phyloP scores from a whole-genome alignment of 2,329 filamentous ascomycete species.

The Chlorencoelia australis region DNA sequence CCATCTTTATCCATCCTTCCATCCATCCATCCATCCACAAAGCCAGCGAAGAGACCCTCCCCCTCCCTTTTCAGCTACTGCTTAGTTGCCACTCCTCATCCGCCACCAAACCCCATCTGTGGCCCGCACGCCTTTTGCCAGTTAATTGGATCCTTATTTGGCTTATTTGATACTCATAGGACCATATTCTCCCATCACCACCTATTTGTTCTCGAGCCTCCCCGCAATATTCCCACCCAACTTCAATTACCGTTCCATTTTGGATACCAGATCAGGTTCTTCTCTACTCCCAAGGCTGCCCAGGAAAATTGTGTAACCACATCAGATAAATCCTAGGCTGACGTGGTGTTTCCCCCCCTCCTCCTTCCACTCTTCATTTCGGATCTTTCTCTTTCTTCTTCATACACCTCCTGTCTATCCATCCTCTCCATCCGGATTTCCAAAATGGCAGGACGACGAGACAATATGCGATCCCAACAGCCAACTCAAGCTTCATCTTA shows the following conservation, averaged over 20 bases:
- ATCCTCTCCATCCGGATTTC: conserved; percentile 20
- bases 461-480: conserved; percentile 22
- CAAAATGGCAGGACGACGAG: conserved; percentile 9
- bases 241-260: too few relatives aligned
- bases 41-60: conserved; percentile 11
- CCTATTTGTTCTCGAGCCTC: conserved; percentile 1
- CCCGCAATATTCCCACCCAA: too few relatives aligned
- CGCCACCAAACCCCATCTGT: too few relatives aligned
- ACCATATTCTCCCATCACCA: too few relatives aligned
- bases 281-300: conserved; percentile 1
- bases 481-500: conserved; percentile 30
- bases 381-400: conserved; percentile 21
- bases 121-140: conserved; percentile 1
- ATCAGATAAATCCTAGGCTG: conserved; percentile 21
- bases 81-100: too few relatives aligned
- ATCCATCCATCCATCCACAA: conserved; percentile 1
- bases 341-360: conserved; percentile 25
- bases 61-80: too few relatives aligned
- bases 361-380: conserved; percentile 22
- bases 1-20: conserved; percentile 2
- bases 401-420: conserved; percentile 25
- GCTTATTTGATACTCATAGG: too few relatives aligned
- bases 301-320: conserved; percentile 20
- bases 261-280: background rate
- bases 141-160: background rate